Evolutionary conservation across 495 filamentous ascomycete species (phyloP).

Genomic region (Aspergillus bertholletiae): DNA sequence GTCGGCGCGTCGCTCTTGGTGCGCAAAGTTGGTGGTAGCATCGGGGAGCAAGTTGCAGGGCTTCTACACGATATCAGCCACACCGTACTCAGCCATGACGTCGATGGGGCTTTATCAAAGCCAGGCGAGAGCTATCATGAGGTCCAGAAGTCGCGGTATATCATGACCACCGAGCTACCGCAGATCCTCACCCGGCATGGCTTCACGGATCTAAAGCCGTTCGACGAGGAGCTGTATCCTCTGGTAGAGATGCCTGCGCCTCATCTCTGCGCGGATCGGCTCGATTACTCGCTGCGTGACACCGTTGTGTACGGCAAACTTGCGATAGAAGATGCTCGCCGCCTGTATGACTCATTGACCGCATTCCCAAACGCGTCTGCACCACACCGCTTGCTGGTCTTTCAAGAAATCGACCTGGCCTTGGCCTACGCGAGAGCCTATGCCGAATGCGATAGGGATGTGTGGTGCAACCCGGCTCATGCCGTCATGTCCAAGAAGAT

Average conservation of each 20-base stretch:
- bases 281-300: conserved; percentile 43
- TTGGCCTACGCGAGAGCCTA: conserved; percentile 31
- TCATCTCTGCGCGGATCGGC: conserved; percentile 40
- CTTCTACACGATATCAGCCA: conserved; percentile 43
- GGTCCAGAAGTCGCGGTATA: conserved; percentile 37
- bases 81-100: conserved; percentile 41
- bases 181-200: conserved; percentile 31
- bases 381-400: conserved; percentile 29
- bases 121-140: conserved; percentile 42
- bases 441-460: conserved; percentile 27
- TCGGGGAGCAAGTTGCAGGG: conserved; percentile 41
- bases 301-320: conserved; percentile 31
- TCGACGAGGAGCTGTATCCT: conserved; percentile 40
- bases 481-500: conserved; percentile 29
- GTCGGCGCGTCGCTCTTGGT: conserved; percentile 41
- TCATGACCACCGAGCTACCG: conserved; percentile 31
- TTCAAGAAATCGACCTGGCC: conserved; percentile 27
- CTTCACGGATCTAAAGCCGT: conserved; percentile 16
- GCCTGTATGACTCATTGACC: conserved; percentile 22
- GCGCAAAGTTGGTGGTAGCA: conserved; percentile 31
- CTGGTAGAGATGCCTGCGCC: conserved; percentile 39
- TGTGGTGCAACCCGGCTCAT: conserved; percentile 35
- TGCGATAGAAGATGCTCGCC: conserved; percentile 18
- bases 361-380: conserved; percentile 26
- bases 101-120: conserved; percentile 36